A percentile compares a stretch with the other conserved stretches of the same genome.
Conservation (phyloP, 2,329 filamentous ascomycete genomes). For the Eutypella sp. region DNA sequence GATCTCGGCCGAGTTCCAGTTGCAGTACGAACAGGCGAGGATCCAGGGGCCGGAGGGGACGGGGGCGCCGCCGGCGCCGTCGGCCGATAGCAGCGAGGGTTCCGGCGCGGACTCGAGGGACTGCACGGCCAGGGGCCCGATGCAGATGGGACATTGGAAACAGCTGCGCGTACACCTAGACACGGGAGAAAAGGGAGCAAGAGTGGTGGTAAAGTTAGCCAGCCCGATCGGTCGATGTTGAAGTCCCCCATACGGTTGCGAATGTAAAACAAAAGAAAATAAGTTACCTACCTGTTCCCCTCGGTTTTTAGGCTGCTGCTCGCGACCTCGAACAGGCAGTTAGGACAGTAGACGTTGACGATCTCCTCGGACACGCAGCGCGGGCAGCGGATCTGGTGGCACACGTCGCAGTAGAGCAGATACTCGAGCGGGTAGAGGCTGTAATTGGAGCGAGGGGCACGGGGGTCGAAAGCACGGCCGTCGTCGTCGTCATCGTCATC, state of each 20-base stretch:
- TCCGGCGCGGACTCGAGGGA: conserved; percentile 57
- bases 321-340: conserved; percentile 91
- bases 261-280: not conserved
- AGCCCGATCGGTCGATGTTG: not conserved
- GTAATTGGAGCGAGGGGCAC: conserved; percentile 79
- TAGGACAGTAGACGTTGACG: conserved; percentile 91
- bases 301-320: conserved; percentile 89
- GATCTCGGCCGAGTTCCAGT: conserved; percentile 87
- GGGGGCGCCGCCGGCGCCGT: conserved; percentile 31
- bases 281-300: conserved; percentile 69
- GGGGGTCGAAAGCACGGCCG: conserved; percentile 78
- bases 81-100: conserved; percentile 38
- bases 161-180: conserved; percentile 84
- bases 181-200: not conserved
- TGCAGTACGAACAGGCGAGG: conserved; percentile 83
- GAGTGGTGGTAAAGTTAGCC: conserved; percentile 5
- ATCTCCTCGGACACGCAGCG: conserved; percentile 91
- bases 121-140: conserved; percentile 71
- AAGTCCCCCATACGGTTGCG: not conserved
- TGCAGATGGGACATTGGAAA: conserved; percentile 89
- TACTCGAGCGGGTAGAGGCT: conserved; percentile 91
- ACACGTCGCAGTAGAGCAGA: conserved; percentile 94
- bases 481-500: conserved; percentile 43
- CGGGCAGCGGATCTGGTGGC: conserved; percentile 90
- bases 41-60: conserved; percentile 60